Percentiles rank a stretch among this genome's conserved stretches.
Evolutionary conservation across 2,329 filamentous ascomycete genomes (phyloP).

Genomic region (Curvularia sp.): DNA sequence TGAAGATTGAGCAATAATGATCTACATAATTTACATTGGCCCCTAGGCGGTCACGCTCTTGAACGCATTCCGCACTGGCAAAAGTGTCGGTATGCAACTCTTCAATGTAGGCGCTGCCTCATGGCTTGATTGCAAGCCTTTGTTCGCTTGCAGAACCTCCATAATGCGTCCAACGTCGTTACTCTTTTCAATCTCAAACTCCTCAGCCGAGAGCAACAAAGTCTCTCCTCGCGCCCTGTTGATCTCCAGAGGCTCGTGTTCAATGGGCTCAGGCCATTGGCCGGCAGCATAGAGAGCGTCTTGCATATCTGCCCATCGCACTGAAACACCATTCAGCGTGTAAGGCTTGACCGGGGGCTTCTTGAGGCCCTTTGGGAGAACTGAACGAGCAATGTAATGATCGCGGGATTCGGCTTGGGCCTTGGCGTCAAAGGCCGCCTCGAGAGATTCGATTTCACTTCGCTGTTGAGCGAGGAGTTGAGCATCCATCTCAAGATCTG

Average conservation of each 20-base stretch:
- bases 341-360: slow-evolving; percentile 31
- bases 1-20: not conserved
- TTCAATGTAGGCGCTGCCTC: slow-evolving; percentile 6
- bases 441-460: slow-evolving; percentile 27
- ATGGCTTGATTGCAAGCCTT: not conserved
- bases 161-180: slow-evolving; percentile 30
- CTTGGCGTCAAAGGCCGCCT: slow-evolving; percentile 36
- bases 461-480: slow-evolving; percentile 20
- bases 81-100: slow-evolving; percentile 15
- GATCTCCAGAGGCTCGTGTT: slow-evolving; percentile 30
- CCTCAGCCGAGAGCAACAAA: slow-evolving; percentile 26
- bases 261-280: slow-evolving; percentile 32
- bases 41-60: slow-evolving; percentile 24
- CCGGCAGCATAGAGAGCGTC: slow-evolving; percentile 40
- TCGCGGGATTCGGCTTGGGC: slow-evolving; percentile 15
- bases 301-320: slow-evolving; percentile 45
- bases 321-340: slow-evolving; percentile 33
- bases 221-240: slow-evolving; percentile 22
- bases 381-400: slow-evolving; percentile 34
- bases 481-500: slow-evolving; percentile 21
- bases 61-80: slow-evolving; percentile 31
- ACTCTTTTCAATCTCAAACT: slow-evolving; percentile 27
- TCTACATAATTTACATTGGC: slow-evolving; percentile 14
- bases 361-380: slow-evolving; percentile 31
- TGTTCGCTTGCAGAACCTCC: not conserved